Base-by-base conservation (phyloP, 2,329 filamentous ascomycete genomes). In the Venturia asperata region DNA sequence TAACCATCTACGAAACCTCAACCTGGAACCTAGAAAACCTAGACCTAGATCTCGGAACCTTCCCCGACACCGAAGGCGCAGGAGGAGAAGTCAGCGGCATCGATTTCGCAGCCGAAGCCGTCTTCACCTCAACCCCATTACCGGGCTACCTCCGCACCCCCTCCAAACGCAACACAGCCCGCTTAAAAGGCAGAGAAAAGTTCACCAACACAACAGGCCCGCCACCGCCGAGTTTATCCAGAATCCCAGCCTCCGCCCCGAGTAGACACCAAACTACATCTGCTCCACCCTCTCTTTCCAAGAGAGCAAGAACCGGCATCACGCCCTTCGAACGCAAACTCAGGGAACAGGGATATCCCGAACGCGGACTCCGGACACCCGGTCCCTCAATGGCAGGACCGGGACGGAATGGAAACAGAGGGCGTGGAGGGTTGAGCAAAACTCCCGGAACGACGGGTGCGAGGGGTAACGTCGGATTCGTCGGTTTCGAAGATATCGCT, bases 111-210 rank as follows among this genome's bases (percentile, higher is more conserved):
- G 24, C 52, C 6, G 52, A 58, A 5, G 61, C 42, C 10, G 47
- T 64, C 19, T 49, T 63, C 11, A 67, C 65, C 1, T 68, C 69
- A 6, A 71, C 71, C 0, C 70, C 70, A 0, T 42, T 70, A 1
- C 70, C 71, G 2, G 77, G 76, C 0, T 81, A 82, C 64, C 74
- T 81, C 65, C 77, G 79, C 47, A 81, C 80, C 39, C 80, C 80
- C 0, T 78, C 76, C 52, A 78, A 77, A 65, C 73, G 76, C 30
- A 72, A 69, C 58, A 71, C 76, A 0, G 75, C 72, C 2, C 68
- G 75, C 1, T 70, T 71, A 1, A 76, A 75, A 65, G 68, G 72
- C 11, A 70, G 69, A 21, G 64, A 67, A 37, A 47, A 66, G 17
- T 65, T 68, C 17, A 63, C 70, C 11, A 21, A 17, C 27, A 27